Base-by-base conservation (phyloP, 2,329 filamentous ascomycete genomes). In the Colletotrichum scovillei region DNA sequence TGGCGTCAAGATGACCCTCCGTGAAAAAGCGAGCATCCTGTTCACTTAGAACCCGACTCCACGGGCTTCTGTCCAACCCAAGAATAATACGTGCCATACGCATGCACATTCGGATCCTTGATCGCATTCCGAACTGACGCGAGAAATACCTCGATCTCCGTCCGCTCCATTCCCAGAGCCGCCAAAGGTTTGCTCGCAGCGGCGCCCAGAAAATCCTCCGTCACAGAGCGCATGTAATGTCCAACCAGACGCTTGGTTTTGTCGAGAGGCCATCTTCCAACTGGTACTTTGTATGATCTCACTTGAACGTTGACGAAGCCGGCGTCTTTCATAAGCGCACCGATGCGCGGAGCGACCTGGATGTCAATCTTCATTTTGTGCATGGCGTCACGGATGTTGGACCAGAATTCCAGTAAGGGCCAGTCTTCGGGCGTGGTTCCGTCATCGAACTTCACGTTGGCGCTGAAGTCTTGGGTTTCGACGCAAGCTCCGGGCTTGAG, bases 401-500 rank as follows among this genome's bases (percentile, higher is more conserved):
- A 24, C 55, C 28, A 58, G 26, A 22, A 58, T 7, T 26, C 22
- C 12, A 58, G 28, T 1, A 58, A 9, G 1, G 55, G 55, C 22
- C 67, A 69, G 22, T 76, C 70, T n/a, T 55, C 32, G 5, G 82
- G 80, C 5, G 82, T 72, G 7, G 77, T 80, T 32, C 78, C 74
- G 60, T 84, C 82, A 49, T 84, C 82, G 59, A 78, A 79, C 56
- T 81, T 79, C 6, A 82, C 78, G 46, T 80, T 77, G 52, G 82
- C 82, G 38, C 84, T 82, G 19, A 85, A 81, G 26, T 87, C 86
- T 73, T 86, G 85, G 0, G 86, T 77, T 66, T 87, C 85, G n/a
- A 86, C 75, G 82, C 83, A 86, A 0, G 82, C 85, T 14, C 85
- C 85, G 0, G 87, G 85, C 24, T 79, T 82, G 60, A 85, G 75